Base-by-base conservation (phyloP, 805 yeast species). In the Candida sakaeoensis region DNA sequence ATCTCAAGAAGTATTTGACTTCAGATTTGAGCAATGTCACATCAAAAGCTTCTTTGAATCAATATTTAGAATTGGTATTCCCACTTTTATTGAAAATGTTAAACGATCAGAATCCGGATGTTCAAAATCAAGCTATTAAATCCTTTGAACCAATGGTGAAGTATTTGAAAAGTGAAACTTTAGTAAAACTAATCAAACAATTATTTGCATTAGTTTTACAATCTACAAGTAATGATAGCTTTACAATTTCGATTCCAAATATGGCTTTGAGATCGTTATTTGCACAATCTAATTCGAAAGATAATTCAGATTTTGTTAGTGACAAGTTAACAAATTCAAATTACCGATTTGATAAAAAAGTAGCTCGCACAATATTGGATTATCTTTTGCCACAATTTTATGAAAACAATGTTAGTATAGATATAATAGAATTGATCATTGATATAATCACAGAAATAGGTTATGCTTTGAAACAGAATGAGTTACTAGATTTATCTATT, bases 81-180 rank as follows among this genome's bases (percentile, higher is more conserved):
- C 63, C 67, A 34, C 57, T 68, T 13, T 52, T 77, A 30, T 61
- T 70, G 39, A 59, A 58, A 24, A 64, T 72, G 31, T 60, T 85
- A 17, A 67, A 71, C 10, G 95, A 86, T 53, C 68, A 72, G 34
- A 78, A 78, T 48, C 65, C 85, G 4, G 90, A 85, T 47, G 90
- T 86, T 1, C 85, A 85, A 53, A 79, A 76, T 49, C 85, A 82
- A 55, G 83, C 93, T 0, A 75, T 85, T 34, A 77, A 77, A 46
- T 74, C 83, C 14, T 71, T 74, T 41, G 70, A 64, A 27, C 73
- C 75, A 5, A 48, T 74, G 26, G 57, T 74, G n/a, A 64, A 69
- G 12, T 58, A 52, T 21, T 49, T 75, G 25, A 55, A 61, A 10
- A 48, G 53, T 25, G 59, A 57, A 8, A 61, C 60, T 12, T 48